Conservation (phyloP, 306 rosid genomes). For the Oxytropis ochrocephala region DNA sequence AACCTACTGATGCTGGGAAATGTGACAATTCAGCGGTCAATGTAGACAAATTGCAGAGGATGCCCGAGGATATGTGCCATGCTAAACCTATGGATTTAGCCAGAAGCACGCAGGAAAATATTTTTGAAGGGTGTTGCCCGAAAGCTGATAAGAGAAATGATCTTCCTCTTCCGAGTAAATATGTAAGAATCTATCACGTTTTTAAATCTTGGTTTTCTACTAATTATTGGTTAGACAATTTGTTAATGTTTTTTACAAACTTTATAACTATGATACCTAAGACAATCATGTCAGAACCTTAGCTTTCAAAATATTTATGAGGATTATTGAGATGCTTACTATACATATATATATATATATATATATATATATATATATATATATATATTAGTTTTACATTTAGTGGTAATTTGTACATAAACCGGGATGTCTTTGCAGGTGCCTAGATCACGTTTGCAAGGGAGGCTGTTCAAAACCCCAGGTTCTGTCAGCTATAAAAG, state of each 20-base stretch:
- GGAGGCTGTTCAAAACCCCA: conserved; percentile 60
- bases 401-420: conserved; percentile 1
- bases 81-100: conserved; percentile 6
- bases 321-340: background rate
- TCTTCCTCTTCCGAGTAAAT: conserved; percentile 23
- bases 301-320: background rate
- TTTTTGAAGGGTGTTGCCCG: background rate
- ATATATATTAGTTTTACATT: background rate
- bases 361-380: no score
- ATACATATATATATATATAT: background rate
- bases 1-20: background rate
- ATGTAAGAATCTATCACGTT: conserved; percentile 28
- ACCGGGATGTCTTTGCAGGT: conserved; percentile 38
- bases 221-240: background rate
- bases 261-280: background rate
- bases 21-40: conserved; percentile 4
- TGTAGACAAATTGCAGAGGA: conserved; percentile 9
- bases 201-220: background rate
- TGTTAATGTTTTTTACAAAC: background rate
- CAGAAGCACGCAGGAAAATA: conserved; percentile 4
- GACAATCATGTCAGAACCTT: background rate
- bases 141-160: conserved; percentile 14
- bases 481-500: conserved; percentile 71
- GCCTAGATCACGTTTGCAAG: conserved; percentile 41
- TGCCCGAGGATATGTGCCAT: background rate